phyloP scores from a whole-genome alignment of 2,329 filamentous ascomycete species.

The Ophiosphaerella korrae region DNA sequence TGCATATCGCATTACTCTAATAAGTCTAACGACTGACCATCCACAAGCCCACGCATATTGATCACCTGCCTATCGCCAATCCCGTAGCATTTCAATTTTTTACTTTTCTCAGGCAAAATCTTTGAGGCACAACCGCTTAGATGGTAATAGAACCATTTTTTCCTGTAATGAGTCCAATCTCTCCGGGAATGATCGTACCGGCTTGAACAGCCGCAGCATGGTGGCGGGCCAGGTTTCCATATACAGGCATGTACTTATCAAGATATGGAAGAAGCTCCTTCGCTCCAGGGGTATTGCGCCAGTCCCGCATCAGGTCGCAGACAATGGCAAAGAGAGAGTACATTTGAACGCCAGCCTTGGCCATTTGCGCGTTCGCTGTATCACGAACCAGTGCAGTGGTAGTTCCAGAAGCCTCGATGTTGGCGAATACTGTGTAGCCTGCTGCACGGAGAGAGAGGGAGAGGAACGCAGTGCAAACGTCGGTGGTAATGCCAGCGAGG shows the following conservation, averaged over 20 bases:
- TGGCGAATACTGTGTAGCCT: conserved; percentile 75
- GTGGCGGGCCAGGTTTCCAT: conserved; percentile 66
- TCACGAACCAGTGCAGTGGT: conserved; percentile 65
- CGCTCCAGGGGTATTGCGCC: conserved; percentile 61
- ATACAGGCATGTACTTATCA: conserved; percentile 68
- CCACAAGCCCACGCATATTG: no score
- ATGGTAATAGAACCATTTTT: conserved; percentile 22
- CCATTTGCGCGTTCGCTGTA: conserved; percentile 70
- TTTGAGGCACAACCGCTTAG: not conserved
- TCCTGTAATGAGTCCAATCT: conserved; percentile 47
- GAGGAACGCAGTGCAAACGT: conserved; percentile 77
- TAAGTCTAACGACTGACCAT: no score
- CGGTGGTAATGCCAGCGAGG: conserved; percentile 73
- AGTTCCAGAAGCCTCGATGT: conserved; percentile 73
- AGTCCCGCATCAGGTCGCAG: conserved; percentile 73
- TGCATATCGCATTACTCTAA: no score
- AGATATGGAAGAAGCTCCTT: conserved; percentile 66
- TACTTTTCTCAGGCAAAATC: no score
- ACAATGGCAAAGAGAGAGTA: conserved; percentile 67
- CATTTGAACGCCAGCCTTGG: conserved; percentile 67
- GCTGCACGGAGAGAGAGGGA: conserved; percentile 72
- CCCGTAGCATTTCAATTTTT: not conserved
- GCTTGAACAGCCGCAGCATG: conserved; percentile 66
- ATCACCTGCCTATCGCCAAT: not conserved
- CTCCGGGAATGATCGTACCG: conserved; percentile 63